Base-by-base conservation (phyloP, 192 early-diverging fungal genomes). In the Powellomyces hirtus region DNA sequence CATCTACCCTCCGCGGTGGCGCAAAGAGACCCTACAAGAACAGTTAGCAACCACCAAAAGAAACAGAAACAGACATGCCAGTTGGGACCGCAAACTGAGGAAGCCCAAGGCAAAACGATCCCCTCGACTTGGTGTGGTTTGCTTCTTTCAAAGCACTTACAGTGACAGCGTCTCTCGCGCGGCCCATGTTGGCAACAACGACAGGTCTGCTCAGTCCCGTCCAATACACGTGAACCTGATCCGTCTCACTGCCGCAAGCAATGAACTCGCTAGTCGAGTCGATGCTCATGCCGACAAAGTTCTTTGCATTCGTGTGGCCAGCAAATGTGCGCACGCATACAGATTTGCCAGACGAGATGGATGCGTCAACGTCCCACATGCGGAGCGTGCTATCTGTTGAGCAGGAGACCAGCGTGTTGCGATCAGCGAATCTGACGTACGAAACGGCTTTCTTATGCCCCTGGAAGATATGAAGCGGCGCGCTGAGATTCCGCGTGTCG, bases 361-460 rank as follows among this genome's bases (percentile, higher is more conserved):
- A 63, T 10, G 63, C 62, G 26, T 45, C 31, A 11, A 64, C 8
- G n/a, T 27, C 24, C 96, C 96, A 98, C 37, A 92, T 78, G 72
- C 91, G 91, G 24, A 98, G 86, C 4, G 92, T 93, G 67, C 88
- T 90, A 74, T 98, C 96, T 0, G 92, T 98, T 4, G 94, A 97
- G 31, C 92, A 91, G 8, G 93, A 91, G 22, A 98, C 81, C 26
- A 98, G 71, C 62, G 95, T 86, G 53, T 92, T 82, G n/a, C 79
- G 68, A 42, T 83, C 82, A 30, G 89, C 57, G 77, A 93, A 98
- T 53, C 90, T 89, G 58, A 96, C 94, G 75, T 95, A 97, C 1
- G 96, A 97, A 1, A 98, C 95, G 0, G 96, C 94, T 72, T 95
- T 95, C 51, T 83, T 77, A 73, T 98, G 96, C 20, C 96, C 96